A percentile compares a stretch with the other conserved stretches of the same genome.
These are phyloP conservation scores for Volvox reticuliferus DNA, from an alignment of 139 green algal species.

Conservation along the genomic window DNA sequence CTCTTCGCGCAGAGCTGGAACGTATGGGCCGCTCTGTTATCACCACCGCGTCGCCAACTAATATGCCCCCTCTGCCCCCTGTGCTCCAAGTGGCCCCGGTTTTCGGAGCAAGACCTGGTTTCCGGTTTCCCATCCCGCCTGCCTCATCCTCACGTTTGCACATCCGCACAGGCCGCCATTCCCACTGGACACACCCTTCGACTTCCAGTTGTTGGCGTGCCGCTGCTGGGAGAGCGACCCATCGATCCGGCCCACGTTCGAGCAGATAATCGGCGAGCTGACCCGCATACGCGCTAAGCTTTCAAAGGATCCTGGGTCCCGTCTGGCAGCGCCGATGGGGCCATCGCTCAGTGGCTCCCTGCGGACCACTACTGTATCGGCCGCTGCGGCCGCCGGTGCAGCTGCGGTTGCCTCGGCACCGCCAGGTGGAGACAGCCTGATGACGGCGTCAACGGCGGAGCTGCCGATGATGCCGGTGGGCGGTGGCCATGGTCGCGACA, in stretches of 20 bases:
- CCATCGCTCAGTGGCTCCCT: not conserved
- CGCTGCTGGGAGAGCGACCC: conserved; percentile 66
- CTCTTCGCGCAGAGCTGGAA: no score
- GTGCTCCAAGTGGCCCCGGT: no score
- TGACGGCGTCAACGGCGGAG: not conserved
- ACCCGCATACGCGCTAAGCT: conserved; percentile 49
- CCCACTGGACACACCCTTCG: conserved; percentile 47
- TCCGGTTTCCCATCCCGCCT: no score
- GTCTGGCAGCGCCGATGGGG: not conserved
- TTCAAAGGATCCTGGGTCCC: not conserved
- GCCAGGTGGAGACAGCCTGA: not conserved
- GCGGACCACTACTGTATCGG: no score
- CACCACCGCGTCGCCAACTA: no score
- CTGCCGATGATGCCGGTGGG: not conserved
- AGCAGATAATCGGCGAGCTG: conserved; percentile 52
- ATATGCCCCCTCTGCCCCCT: no score
- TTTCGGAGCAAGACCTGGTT: no score
- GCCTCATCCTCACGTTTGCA: not conserved
- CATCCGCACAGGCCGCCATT: conserved; percentile 49
- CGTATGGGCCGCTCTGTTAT: no score
- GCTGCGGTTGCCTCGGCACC: not conserved
- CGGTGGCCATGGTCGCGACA: not conserved
- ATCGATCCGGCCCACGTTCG: conserved; percentile 54
- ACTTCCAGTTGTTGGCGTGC: conserved; percentile 59
- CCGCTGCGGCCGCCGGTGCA: not conserved